A percentile compares a stretch with the other conserved stretches of the same genome.
These are phyloP conservation scores for Thyridium curvatum DNA, from an alignment of 2,329 filamentous ascomycete genomes.

Conservation along the genomic window DNA sequence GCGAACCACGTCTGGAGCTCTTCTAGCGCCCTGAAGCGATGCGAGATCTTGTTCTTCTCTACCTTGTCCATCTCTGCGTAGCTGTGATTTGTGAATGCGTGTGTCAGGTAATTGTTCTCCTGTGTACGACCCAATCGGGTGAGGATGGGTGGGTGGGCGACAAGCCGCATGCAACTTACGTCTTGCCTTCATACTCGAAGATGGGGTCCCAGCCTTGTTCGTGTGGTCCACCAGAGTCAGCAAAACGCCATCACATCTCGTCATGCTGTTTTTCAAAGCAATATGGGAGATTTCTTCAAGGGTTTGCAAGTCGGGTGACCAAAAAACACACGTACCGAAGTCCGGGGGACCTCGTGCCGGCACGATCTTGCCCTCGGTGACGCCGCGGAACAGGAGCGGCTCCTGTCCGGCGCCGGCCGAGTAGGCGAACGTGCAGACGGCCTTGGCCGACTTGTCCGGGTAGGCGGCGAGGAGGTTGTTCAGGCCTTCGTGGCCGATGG, in stretches of 20 bases:
- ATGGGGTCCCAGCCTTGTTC: conserved; percentile 93
- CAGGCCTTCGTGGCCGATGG: conserved; percentile 75
- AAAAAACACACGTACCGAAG: conserved; percentile 73
- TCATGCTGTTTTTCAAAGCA: no score
- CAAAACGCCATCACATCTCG: no score
- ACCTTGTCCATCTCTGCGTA: conserved; percentile 91
- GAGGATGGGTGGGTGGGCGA: no score
- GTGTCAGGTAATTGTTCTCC: background rate
- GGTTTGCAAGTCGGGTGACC: no score
- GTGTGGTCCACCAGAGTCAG: no score
- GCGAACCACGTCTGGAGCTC: conserved; percentile 82
- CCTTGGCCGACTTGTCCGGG: conserved; percentile 83
- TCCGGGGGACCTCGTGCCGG: conserved; percentile 69
- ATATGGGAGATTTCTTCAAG: background rate
- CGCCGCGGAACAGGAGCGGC: conserved; percentile 84
- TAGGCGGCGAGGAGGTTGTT: conserved; percentile 89
- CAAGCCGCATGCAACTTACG: conserved; percentile 37
- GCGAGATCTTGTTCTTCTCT: conserved; percentile 88
- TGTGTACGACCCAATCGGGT: no score
- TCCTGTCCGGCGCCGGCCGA: conserved; percentile 78
- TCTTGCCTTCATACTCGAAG: conserved; percentile 89
- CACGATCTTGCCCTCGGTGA: conserved; percentile 81
- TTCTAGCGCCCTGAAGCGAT: conserved; percentile 78
- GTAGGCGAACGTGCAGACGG: conserved; percentile 94
- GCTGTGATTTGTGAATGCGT: conserved; percentile 25